Conservation (phyloP, 176 grass and related monocot species). For the Rhynchospora tenuis region DNA sequence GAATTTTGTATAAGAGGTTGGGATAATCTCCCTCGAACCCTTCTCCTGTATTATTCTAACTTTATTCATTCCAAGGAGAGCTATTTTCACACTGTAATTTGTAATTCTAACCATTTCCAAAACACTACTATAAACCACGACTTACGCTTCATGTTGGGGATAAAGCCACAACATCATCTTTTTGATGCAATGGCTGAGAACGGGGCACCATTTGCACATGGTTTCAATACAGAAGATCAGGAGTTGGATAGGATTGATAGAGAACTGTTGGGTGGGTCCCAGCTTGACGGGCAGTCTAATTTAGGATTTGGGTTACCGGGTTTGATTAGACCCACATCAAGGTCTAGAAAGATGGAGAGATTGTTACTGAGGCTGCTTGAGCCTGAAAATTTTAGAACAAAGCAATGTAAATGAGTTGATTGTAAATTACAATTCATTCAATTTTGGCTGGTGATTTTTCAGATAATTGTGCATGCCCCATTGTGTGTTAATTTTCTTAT, state of each 20-base stretch:
- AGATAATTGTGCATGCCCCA: background rate
- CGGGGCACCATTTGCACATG: conserved; percentile 28
- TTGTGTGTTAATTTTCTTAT: background rate
- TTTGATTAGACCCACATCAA: conserved; percentile 11
- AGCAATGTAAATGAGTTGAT: conserved; percentile 26
- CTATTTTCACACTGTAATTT: conserved; percentile 36
- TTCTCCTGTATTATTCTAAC: conserved; percentile 33
- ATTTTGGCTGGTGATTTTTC: background rate
- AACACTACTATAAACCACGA: conserved; percentile 36
- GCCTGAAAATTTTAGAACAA: conserved; percentile 17
- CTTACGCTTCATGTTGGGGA: conserved; percentile 22
- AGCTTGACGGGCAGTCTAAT: conserved; percentile 13
- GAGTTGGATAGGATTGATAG: conserved; percentile 34
- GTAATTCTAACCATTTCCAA: conserved; percentile 33
- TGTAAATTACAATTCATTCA: conserved; percentile 5
- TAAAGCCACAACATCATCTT: conserved; percentile 16
- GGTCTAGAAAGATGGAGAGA: conserved; percentile 8
- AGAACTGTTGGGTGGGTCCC: conserved; percentile 18
- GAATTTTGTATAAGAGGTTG: conserved; percentile 31
- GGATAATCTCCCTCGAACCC: conserved; percentile 34
- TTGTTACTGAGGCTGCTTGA: conserved; percentile 16
- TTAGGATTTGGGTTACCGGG: background rate
- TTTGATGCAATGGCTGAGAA: conserved; percentile 21
- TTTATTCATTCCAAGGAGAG: conserved; percentile 21
- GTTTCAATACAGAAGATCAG: conserved; percentile 9